Evolutionary conservation across 768 basidiomycete genomes (phyloP), one percentile per base, ranked within the genome.

Genomic region (Mycena latifolia): DNA sequence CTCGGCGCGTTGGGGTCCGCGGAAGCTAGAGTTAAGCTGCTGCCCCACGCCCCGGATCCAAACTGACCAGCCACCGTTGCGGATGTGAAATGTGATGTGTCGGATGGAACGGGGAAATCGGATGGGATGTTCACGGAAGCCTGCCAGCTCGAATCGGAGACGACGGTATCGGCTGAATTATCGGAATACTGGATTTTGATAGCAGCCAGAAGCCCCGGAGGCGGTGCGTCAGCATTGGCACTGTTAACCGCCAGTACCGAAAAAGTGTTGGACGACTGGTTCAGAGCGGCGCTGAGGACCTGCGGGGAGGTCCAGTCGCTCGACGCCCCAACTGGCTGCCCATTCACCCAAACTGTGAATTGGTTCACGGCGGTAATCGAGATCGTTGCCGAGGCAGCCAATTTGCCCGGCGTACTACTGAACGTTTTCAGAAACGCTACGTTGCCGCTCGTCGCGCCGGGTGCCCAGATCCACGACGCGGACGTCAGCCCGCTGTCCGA

Each of bases 401-500:
- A 27, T 25, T 69, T 55, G 4, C 62, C 62, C 5, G 61, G 2
- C 8, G 67, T 31, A 9, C 58, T 37, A 25, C 3, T 41, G 54
- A 55, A 61, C 0, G 33, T 28, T n/a, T 52, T 56, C 14, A 61
- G 5, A 27, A 69, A 69, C 5, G 67, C 67, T 2, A 57, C 63
- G 27, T 33, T 64, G 37, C 59, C 63, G 27, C 50, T 4, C 1
- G 63, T n/a, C 6, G 52, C 24, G 37, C 29, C 28, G 1, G 64
- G 17, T 5, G 48, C 33, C 67, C 67, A 69, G 25, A 69, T 69
- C 67, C 67, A 69, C 18, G 67, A 69, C 27, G 67, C 67, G 7
- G 63, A 55, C 20, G 45, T 11, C 8, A 67, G 20, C 15, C 53
- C 61, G 25, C 35, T 55, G 41, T 48, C 28, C 5, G 57, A 39